phyloP scores from a whole-genome alignment of 2,329 filamentous ascomycete genomes.

The Aspergillus caelatus region DNA sequence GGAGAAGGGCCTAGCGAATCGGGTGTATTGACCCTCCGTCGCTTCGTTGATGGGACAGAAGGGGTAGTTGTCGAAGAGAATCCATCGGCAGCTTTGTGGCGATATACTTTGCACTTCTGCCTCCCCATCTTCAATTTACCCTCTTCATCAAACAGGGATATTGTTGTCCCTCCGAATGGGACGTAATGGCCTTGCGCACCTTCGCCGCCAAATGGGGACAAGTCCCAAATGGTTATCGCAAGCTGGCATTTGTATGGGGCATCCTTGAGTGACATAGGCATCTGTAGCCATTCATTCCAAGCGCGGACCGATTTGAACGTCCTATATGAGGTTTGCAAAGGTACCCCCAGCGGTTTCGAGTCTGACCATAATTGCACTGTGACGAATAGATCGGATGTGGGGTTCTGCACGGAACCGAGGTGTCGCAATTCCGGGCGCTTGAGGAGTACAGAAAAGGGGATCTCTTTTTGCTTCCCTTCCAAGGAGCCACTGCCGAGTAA shows the following conservation, averaged over 20 bases:
- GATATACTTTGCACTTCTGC: constrained; percentile 86
- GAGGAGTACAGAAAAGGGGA: constrained; percentile 77
- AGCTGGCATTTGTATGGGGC: constrained; percentile 81
- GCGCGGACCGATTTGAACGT: constrained; percentile 72
- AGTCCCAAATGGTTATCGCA: constrained; percentile 92
- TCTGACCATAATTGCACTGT: constrained; percentile 94
- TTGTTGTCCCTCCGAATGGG: constrained; percentile 91
- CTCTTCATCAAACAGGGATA: constrained; percentile 88
- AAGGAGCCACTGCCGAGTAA: constrained; percentile 63
- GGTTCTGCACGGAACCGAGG: constrained; percentile 80
- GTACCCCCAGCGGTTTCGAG: constrained; percentile 90
- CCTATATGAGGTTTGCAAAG: constrained; percentile 90
- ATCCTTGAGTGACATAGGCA: constrained; percentile 82
- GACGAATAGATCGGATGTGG: constrained; percentile 86
- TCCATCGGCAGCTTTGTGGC: constrained; percentile 82
- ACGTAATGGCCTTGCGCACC: constrained; percentile 75
- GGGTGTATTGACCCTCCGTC: constrained; percentile 53
- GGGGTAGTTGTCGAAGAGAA: constrained; percentile 79
- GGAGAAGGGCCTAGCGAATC: constrained; percentile 57
- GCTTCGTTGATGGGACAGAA: constrained; percentile 62
- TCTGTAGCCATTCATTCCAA: constrained; percentile 95
- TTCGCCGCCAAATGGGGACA: constrained; percentile 76
- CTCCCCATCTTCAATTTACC: constrained; percentile 88
- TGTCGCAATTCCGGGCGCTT: constrained; percentile 79
- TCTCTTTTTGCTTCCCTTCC: constrained; percentile 75